phyloP scores from a whole-genome alignment of 306 rosid species.

The Cucurbita moschata region DNA sequence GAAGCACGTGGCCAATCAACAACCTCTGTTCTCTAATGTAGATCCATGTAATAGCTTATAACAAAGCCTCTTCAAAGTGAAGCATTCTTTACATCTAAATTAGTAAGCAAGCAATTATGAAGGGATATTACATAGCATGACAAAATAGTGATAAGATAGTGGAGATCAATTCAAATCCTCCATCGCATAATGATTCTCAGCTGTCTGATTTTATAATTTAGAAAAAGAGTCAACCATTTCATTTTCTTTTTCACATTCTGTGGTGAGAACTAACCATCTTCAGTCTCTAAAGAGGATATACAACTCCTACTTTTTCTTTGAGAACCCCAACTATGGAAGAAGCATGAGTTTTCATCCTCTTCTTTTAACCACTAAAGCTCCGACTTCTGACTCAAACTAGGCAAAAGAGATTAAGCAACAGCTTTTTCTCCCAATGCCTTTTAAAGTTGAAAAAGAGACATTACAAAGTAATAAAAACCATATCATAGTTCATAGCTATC shows the following conservation, averaged over 20 bases:
- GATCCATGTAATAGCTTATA: neutral
- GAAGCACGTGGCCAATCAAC: neutral
- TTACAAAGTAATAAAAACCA: neutral
- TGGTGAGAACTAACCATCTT: too few relatives aligned
- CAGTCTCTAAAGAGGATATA: too few relatives aligned
- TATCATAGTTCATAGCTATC: neutral
- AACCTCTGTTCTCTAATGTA: neutral
- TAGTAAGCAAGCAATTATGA: neutral
- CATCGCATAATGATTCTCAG: too few relatives aligned
- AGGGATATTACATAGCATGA: neutral
- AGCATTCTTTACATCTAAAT: neutral
- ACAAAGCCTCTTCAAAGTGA: neutral
- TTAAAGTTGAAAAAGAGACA: neutral
- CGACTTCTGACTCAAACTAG: neutral
- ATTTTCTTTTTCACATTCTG: too few relatives aligned
- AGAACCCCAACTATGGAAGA: too few relatives aligned
- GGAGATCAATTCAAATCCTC: too few relatives aligned
- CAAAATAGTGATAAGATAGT: neutral
- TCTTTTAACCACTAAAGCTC: too few relatives aligned
- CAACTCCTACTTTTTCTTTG: too few relatives aligned
- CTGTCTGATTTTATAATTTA: too few relatives aligned
- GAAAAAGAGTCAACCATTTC: too few relatives aligned
- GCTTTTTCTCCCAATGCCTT: neutral
- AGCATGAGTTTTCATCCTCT: too few relatives aligned
- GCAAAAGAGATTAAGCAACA: neutral